A percentile compares a stretch with the other conserved stretches of the same genome.
Evolutionary conservation across 805 yeast species (phyloP).

Genomic region (Cyberlindnera japonica): DNA sequence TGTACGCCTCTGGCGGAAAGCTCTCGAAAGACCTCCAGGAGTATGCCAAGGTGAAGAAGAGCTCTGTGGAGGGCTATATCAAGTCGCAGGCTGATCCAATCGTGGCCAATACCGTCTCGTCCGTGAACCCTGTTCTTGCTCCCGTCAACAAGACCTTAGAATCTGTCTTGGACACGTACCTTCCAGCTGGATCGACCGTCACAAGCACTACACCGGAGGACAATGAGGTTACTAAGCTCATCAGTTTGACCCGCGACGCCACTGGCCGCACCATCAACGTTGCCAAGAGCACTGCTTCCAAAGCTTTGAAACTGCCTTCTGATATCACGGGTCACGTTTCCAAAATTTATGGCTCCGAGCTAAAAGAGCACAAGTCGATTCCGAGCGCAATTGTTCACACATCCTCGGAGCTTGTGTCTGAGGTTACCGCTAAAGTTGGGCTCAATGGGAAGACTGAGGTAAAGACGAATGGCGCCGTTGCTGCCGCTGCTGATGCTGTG

Average conservation of each 20-base stretch:
- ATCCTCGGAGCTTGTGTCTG: conserved; percentile 14
- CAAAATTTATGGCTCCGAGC: conserved; percentile 13
- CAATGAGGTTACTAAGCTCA: conserved; percentile 14
- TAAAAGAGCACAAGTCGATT: conserved; percentile 14
- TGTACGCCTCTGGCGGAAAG: conserved; percentile 1
- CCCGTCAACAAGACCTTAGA: conserved; percentile 18
- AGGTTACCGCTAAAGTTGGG: conserved; percentile 13
- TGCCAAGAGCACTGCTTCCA: conserved; percentile 10
- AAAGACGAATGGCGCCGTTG: too few relatives aligned
- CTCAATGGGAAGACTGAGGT: conserved; percentile 11
- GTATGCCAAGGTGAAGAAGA: not conserved
- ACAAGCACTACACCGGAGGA: not conserved
- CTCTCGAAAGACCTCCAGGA: not conserved
- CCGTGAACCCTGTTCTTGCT: conserved; percentile 17
- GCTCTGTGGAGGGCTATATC: conserved; percentile 1
- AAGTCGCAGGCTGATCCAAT: conserved; percentile 12
- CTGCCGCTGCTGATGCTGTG: conserved; percentile 3
- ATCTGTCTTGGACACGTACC: conserved; percentile 12
- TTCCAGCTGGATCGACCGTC: conserved; percentile 8
- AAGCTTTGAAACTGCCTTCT: conserved; percentile 10
- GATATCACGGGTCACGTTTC: conserved; percentile 11
- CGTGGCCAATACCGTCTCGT: conserved; percentile 10
- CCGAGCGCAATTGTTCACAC: conserved; percentile 16
- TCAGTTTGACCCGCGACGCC: conserved; percentile 13
- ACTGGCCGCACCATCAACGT: conserved; percentile 13